Percentiles rank a stretch among this genome's conserved stretches.
phyloP scores from a whole-genome alignment of 306 rosid genomes.

The Prunus davidiana region DNA sequence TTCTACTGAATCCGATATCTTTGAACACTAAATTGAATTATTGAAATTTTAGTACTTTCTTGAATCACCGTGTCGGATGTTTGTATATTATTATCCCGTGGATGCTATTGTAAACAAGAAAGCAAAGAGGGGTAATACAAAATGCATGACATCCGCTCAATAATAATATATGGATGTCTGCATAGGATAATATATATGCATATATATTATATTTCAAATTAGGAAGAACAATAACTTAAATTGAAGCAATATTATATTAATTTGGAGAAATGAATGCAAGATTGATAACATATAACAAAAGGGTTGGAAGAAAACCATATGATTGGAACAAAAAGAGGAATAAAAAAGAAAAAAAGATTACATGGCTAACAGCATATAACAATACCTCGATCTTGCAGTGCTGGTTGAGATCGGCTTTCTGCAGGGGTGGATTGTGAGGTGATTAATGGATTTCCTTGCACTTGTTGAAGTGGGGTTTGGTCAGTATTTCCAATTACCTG shows the following conservation, averaged over 20 bases:
- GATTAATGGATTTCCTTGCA: conserved; percentile 21
- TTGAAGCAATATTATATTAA: neutral
- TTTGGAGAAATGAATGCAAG: neutral
- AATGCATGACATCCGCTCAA: too few relatives aligned
- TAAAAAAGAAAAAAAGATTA: neutral
- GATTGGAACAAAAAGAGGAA: neutral
- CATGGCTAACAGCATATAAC: neutral
- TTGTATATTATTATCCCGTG: rapidly evolving
- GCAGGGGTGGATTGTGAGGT: conserved; percentile 6
- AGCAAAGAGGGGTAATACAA: too few relatives aligned
- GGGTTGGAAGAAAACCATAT: neutral
- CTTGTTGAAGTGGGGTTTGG: neutral
- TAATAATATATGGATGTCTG: too few relatives aligned
- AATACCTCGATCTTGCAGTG: conserved; percentile 49
- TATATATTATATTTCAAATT: neutral
- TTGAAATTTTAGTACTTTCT: too few relatives aligned
- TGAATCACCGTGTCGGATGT: too few relatives aligned
- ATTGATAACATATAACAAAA: neutral
- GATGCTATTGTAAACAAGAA: too few relatives aligned
- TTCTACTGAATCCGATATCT: too few relatives aligned
- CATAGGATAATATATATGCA: neutral
- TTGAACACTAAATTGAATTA: too few relatives aligned
- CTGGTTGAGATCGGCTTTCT: conserved; percentile 28
- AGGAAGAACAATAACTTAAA: neutral
- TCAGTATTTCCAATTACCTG: conserved; percentile 59